Evolutionary conservation across 2,329 filamentous ascomycete genomes (phyloP).

Genomic region (Penicillium occitanis): DNA sequence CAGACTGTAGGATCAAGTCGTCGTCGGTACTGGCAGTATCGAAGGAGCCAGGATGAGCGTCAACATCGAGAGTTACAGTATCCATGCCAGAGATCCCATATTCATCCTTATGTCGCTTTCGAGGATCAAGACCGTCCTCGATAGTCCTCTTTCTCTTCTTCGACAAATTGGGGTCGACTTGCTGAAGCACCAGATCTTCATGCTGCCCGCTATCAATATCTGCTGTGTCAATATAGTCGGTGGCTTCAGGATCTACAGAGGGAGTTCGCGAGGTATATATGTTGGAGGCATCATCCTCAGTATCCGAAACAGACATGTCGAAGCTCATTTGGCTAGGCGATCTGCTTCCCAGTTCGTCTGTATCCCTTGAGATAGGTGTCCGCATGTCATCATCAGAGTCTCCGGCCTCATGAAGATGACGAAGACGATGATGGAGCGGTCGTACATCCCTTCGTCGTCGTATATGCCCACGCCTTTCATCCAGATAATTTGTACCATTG

Average conservation of each 20-base stretch:
- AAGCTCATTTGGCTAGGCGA: slow-evolving; percentile 69
- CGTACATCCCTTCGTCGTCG: slow-evolving; percentile 65
- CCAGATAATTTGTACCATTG: slow-evolving; percentile 63
- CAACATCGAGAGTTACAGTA: slow-evolving; percentile 52
- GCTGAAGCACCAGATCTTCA: slow-evolving; percentile 20
- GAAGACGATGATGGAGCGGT: slow-evolving; percentile 76
- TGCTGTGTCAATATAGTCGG: slow-evolving; percentile 23
- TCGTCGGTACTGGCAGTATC: slow-evolving; percentile 10
- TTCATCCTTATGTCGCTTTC: slow-evolving; percentile 81
- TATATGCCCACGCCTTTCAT: slow-evolving; percentile 63
- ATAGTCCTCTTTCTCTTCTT: slow-evolving; percentile 71
- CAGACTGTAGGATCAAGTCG: slow-evolving; percentile 6
- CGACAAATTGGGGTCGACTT: slow-evolving; percentile 49
- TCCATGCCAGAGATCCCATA: slow-evolving; percentile 73
- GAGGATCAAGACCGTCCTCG: slow-evolving; percentile 64
- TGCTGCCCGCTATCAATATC: slow-evolving; percentile 25
- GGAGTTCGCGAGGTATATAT: slow-evolving; percentile 28
- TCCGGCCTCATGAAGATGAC: slow-evolving; percentile 71
- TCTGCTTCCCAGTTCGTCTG: slow-evolving; percentile 80
- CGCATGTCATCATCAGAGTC: slow-evolving; percentile 83
- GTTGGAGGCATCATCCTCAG: slow-evolving; percentile 40
- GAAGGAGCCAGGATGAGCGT: slow-evolving; percentile 7
- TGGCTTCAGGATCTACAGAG: slow-evolving; percentile 24
- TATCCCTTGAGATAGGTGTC: slow-evolving; percentile 69
- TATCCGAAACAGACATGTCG: slow-evolving; percentile 53